Evolutionary conservation across 352 stramenopile species (phyloP), one percentile per base, ranked within the genome.

Genomic region (Globisporangium nagaii): DNA sequence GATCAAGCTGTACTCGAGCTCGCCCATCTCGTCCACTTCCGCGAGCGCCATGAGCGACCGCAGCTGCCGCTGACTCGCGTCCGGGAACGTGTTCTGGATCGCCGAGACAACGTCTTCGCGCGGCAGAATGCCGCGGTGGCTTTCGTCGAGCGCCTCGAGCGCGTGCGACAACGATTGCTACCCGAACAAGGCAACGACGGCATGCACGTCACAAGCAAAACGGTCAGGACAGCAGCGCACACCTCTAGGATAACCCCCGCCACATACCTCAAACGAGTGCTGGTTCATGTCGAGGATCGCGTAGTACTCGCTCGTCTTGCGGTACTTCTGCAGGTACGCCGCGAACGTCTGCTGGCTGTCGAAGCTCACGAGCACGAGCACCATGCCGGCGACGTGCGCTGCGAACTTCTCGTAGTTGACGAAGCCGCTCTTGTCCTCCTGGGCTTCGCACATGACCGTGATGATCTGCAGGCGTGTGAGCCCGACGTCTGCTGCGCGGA

Each of bases 381-480:
- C 75, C 80, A 93, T 93, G 32, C 70, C 68, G 4, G 80, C 71
- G 24, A 87, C 76, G 37, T 85, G 75, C 24, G 61, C 65, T 6
- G 69, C 74, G 47, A 90, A 90, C 39, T 75, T 82, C 41, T 93
- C 79, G 47, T 88, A 90, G 56, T 79, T 73, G 39, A 91, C 71
- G 31, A 88, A 86, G 11, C 80, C 80, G 13, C 75, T 84, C 24
- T 85, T 81, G 66, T 90, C 79, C 62, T 91, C 78, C 48, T 85
- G 73, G 2, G 82, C 75, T 53, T 90, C 80, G 24, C 73, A 71
- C 60, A 91, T 75, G 11, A 82, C 70, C 8, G 70, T 67, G 53
- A 80, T 77, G 62, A 87, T 89, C 65, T 90, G 80, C 22, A 93
- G 70, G 9, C 79, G 66, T 13, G 83, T 91, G 60, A 93, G 79